Conservation (phyloP, 176 grass and related monocot genomes). For the Pontederia crassipes region DNA sequence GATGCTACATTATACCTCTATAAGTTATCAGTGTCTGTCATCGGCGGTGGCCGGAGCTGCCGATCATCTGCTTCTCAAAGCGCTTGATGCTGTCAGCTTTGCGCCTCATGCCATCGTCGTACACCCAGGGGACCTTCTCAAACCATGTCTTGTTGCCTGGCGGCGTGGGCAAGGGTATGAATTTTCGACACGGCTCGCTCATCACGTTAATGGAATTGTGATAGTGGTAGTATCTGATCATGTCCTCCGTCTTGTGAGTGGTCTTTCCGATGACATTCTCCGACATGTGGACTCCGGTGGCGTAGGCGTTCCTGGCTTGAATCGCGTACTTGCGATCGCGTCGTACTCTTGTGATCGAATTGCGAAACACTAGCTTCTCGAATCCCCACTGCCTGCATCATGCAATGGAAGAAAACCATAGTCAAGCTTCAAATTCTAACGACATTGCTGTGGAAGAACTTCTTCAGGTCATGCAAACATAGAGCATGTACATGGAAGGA, state of each 20-base stretch:
- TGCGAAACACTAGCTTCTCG: slow-evolving; percentile 73
- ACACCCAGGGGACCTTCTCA: slow-evolving; percentile 71
- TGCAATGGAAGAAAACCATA: neutral
- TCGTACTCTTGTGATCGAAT: slow-evolving; percentile 44
- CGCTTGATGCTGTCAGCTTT: slow-evolving; percentile 23
- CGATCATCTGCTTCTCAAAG: slow-evolving; percentile 36
- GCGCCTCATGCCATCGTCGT: slow-evolving; percentile 63
- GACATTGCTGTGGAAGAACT: neutral
- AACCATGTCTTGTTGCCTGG: slow-evolving; percentile 55
- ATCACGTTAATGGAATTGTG: slow-evolving; percentile 86
- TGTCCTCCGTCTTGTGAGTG: slow-evolving; percentile 83
- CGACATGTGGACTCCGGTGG: slow-evolving; percentile 81
- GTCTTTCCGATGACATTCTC: slow-evolving; percentile 84
- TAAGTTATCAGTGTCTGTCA: too few relatives aligned
- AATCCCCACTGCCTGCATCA: slow-evolving; percentile 72
- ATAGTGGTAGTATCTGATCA: slow-evolving; percentile 93
- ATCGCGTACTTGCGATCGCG: slow-evolving; percentile 87
- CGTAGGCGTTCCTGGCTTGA: slow-evolving; percentile 51
- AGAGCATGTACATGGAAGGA: too few relatives aligned
- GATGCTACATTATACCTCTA: too few relatives aligned
- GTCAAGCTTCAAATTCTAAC: neutral
- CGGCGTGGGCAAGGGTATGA: slow-evolving; percentile 40
- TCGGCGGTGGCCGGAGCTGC: neutral
- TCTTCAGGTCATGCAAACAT: neutral
- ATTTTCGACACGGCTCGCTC: slow-evolving; percentile 54